Conservation (phyloP, 345 rosid species). For the Litchi chinensis region DNA sequence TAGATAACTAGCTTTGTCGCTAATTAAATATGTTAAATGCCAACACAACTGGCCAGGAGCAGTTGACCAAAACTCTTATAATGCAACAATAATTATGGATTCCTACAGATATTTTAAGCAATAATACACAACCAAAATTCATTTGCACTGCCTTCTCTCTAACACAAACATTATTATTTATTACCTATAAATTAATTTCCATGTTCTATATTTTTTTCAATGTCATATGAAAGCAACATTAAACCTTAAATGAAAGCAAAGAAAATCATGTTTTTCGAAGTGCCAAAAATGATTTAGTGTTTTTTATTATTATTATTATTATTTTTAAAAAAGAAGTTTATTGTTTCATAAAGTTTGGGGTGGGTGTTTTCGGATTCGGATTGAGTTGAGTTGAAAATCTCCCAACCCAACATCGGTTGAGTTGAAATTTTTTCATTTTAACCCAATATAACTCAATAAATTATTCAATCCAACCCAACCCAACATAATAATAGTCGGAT, state of each 20-base stretch:
- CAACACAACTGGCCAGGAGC: background rate
- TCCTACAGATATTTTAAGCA: background rate
- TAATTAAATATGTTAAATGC: background rate
- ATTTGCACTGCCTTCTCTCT: background rate
- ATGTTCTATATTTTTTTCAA: background rate
- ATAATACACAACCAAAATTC: background rate
- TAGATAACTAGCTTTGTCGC: background rate
- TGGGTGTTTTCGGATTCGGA: too few species aligned
- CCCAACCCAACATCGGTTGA: too few species aligned
- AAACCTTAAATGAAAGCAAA: background rate
- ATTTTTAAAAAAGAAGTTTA: too few species aligned
- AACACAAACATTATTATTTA: background rate
- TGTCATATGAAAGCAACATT: background rate
- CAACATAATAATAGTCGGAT: too few species aligned
- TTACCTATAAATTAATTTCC: background rate
- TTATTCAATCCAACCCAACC: too few species aligned
- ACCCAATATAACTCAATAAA: too few species aligned
- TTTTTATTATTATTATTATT: too few species aligned
- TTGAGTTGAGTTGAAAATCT: too few species aligned
- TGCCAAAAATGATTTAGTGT: too few species aligned
- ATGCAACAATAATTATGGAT: slow-evolving; percentile 6
- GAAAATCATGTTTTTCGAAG: background rate
- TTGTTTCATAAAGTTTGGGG: too few species aligned
- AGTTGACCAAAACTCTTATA: slow-evolving; percentile 15
- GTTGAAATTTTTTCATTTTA: too few species aligned